A percentile compares a stretch with the other conserved stretches of the same genome.
These are phyloP conservation scores for Omphalea diandra DNA, from an alignment of 441 rosid species.

Conservation along the genomic window DNA sequence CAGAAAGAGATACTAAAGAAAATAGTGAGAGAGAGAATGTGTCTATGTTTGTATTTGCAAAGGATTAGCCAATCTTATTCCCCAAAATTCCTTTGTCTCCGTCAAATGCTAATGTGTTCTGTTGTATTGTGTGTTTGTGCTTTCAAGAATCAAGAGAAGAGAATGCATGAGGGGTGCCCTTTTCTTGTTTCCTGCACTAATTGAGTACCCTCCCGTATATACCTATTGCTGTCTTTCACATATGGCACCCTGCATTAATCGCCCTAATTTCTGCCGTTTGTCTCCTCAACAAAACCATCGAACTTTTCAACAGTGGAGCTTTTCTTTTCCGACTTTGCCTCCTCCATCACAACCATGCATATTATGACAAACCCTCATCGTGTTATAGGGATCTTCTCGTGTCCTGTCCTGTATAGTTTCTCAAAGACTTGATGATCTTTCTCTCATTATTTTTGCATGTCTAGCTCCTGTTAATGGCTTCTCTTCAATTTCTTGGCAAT, in stretches of 20 bases:
- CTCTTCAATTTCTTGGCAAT: not conserved
- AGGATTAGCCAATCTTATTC: conserved; percentile 29
- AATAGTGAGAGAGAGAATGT: too few species aligned
- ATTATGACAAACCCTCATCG: conserved; percentile 16
- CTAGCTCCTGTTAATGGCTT: not conserved
- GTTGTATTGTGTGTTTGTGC: conserved; percentile 23
- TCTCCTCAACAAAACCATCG: conserved; percentile 76
- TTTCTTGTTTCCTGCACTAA: conserved; percentile 41
- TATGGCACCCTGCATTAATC: conserved; percentile 29
- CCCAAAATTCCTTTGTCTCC: conserved; percentile 46
- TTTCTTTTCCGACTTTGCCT: conserved; percentile 53
- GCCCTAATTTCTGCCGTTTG: conserved; percentile 65
- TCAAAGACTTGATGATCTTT: not conserved
- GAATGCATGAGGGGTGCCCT: conserved; percentile 22
- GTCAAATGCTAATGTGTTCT: conserved; percentile 16
- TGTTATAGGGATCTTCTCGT: conserved; percentile 42
- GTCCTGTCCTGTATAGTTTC: conserved; percentile 21
- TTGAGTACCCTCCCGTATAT: conserved; percentile 31
- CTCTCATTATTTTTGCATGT: not conserved
- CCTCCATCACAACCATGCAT: conserved; percentile 40
- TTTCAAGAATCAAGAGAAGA: conserved; percentile 16
- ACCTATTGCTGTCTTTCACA: conserved; percentile 38
- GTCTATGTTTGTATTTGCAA: conserved; percentile 17
- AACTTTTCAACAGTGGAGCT: conserved; percentile 42
- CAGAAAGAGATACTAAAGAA: conserved; percentile 2